Evolutionary conservation across 371 early-diverging fungal genomes (phyloP).

Genomic region (Chytridium lagenaria): DNA sequence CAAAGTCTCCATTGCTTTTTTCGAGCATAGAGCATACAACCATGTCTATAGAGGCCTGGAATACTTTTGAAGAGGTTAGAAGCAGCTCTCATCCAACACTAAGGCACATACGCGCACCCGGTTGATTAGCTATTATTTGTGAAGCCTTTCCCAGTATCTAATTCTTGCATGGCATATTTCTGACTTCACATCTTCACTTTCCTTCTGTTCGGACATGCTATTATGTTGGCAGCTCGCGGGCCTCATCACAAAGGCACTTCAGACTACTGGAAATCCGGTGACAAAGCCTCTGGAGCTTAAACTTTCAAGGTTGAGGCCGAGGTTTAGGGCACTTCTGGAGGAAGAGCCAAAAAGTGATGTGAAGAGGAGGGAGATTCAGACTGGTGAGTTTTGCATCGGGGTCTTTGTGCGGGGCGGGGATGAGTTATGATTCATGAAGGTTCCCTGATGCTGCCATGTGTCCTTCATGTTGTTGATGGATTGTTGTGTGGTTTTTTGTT

Average conservation of each 20-base stretch:
- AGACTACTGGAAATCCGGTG: neutral
- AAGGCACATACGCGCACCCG: too few species aligned
- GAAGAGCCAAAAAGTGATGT: constrained; percentile 16
- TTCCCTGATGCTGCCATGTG: neutral
- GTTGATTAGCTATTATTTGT: too few species aligned
- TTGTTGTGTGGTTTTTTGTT: neutral
- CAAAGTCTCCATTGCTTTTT: too few species aligned
- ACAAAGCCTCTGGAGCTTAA: constrained; percentile 21
- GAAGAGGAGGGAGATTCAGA: constrained; percentile 12
- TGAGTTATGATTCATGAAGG: neutral
- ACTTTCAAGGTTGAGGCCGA: constrained; percentile 15
- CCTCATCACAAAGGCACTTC: constrained; percentile 19
- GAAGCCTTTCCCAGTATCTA: too few species aligned
- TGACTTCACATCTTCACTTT: too few species aligned
- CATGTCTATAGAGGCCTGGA: too few species aligned
- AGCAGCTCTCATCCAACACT: too few species aligned
- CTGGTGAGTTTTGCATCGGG: constrained; percentile 3
- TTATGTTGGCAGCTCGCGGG: constrained; percentile 17
- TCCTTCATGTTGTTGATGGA: neutral
- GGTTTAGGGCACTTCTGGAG: constrained; percentile 2
- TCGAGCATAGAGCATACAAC: too few species aligned
- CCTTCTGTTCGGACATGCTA: constrained; percentile 9
- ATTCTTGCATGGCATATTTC: too few species aligned
- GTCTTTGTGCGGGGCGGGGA: neutral
- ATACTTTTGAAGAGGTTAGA: too few species aligned